Evolutionary conservation across 192 early-diverging fungal genomes (phyloP).

Genomic region (Backusella luteola): DNA sequence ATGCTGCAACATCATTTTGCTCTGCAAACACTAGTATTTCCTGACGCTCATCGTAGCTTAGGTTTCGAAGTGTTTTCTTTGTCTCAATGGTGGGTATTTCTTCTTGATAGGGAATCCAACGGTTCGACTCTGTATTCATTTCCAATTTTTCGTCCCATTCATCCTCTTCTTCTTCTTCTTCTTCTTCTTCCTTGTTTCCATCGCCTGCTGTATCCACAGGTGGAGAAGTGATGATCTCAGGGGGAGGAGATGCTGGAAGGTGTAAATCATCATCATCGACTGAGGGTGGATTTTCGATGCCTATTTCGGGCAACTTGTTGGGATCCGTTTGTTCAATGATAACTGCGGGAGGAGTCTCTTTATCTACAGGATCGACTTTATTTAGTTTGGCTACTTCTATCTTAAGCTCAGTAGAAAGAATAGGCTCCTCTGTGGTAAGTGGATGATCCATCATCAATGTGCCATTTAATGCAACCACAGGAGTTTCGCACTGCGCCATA

Average conservation of each 20-base stretch:
- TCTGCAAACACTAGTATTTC: slow-evolving; percentile 22
- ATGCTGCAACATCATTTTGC: neutral
- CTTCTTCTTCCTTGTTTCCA: neutral
- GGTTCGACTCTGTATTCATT: slow-evolving; percentile 20
- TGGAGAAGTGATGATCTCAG: neutral
- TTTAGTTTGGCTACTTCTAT: slow-evolving; percentile 8
- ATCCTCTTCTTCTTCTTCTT: neutral
- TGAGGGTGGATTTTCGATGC: neutral
- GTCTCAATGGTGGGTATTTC: neutral
- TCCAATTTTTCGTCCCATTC: slow-evolving; percentile 10
- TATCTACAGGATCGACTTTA: neutral
- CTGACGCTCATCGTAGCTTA: neutral
- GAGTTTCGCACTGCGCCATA: neutral
- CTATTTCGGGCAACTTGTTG: neutral
- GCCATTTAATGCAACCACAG: neutral
- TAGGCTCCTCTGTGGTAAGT: slow-evolving; percentile 21
- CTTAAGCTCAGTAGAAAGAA: neutral
- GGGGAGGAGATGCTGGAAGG: neutral
- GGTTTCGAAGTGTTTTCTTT: neutral
- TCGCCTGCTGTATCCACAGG: neutral
- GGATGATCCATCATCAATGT: slow-evolving; percentile 6
- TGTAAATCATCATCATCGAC: neutral
- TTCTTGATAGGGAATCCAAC: slow-evolving; percentile 9
- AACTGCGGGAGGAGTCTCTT: neutral
- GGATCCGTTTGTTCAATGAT: slow-evolving; percentile 13